Evolutionary conservation across 2,329 filamentous ascomycete species (phyloP), one percentile per base, ranked within the genome.

Genomic region (Tolypocladium paradoxum): DNA sequence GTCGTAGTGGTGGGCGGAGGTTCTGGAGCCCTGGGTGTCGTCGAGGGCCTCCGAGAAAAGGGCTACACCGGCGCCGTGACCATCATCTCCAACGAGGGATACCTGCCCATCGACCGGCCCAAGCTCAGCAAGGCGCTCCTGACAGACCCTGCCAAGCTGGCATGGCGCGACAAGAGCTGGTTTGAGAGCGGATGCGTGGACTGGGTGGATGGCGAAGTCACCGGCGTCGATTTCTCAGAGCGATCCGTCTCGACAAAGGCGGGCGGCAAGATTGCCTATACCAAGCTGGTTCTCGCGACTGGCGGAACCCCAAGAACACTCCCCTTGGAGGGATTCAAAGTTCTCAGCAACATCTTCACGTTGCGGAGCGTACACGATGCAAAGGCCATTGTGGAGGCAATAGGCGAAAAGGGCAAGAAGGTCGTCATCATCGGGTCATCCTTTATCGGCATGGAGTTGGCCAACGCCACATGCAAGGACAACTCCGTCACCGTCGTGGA

Each of bases 401-500:
- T 95, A 48, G 90, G 90, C 33, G 82, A 88, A 48, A 83, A 88
- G 65, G 83, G 83, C 55, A 96, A 96, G 78, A 96, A 96, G 70
- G 83, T 99, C 59, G 90, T 96, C 48, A 78, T 99, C 16, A 77
- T 99, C 52, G 93, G 93, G 40, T 92, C 87, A 55, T 95, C 90
- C 0, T 99, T 99, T 70, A 99, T 99, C 64, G 93, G 93, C 40
- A 95, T 99, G 88, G 93, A 99, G 70, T 82, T 95, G n/a, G 92
- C 88, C 56, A 93, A 91, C 58, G 85, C 95, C 0, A 84, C 87
- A 0, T 72, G 80, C 46, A 87, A 86, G 61, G 86, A 87, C 62
- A 95, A 99, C 67, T 73, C 84, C 9, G 90, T 99, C 18, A 87
- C 87, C 8, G 83, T 97, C 40, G 76, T 99, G 24, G 93, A 93